Conservation (phyloP, 306 rosid genomes). For the Prosopis cineraria region DNA sequence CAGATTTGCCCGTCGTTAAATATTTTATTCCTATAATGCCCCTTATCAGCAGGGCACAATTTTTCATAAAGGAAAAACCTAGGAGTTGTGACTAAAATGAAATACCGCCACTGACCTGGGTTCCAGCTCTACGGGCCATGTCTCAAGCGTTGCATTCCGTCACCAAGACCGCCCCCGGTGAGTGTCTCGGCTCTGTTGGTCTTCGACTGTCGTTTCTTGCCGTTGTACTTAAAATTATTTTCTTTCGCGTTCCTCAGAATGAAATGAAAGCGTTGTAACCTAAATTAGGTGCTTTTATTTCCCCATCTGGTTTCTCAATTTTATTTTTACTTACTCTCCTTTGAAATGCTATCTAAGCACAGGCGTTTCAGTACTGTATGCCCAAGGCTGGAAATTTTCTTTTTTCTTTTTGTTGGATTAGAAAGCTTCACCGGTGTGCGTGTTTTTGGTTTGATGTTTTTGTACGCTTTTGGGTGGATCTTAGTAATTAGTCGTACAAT, state of each 20-base stretch:
- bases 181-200: not conserved
- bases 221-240: not conserved
- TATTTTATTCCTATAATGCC: not conserved
- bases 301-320: not conserved
- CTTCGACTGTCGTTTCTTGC: not conserved
- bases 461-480: not conserved
- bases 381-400: not conserved
- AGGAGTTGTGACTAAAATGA: not conserved
- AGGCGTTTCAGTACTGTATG: not conserved
- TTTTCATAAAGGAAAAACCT: not conserved
- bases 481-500: not conserved
- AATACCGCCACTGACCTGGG: not conserved
- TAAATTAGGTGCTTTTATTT: not conserved
- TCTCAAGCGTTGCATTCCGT: not conserved
- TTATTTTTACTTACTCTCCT: not conserved
- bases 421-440: not conserved
- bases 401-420: not conserved
- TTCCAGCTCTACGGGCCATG: not conserved
- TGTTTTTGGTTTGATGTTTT: not conserved
- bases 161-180: not conserved
- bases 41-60: conserved; percentile 2
- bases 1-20: not conserved
- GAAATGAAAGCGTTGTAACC: not conserved
- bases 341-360: not conserved
- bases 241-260: conserved; percentile 23